Evolutionary conservation across 2,329 filamentous ascomycete species (phyloP), one percentile per base, ranked within the genome.

Genomic region (Paecilomyces dactylethromorphus): DNA sequence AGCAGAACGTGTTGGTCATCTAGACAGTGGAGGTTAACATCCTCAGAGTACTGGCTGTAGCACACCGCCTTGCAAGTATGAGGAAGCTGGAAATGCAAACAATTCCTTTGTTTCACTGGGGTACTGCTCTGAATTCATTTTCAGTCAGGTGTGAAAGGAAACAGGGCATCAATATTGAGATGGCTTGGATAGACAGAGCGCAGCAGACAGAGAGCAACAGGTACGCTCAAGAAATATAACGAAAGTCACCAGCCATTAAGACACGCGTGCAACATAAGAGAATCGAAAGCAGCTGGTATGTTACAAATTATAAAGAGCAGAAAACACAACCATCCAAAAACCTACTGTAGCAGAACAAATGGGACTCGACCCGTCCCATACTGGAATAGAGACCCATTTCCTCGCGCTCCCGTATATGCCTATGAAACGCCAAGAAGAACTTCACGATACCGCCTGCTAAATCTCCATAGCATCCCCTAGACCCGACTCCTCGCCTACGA

Each of bases 401-500:
- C 26, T 56, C 22, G 31, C 54, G 26, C 39, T 26, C 15, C 55
- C 33, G 6, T 29, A 32, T 51, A 31, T 29, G 39, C 63, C 57
- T 55, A 58, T 55, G 54, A 53, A 67, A 68, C 66, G 65, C 66
- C 66, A 21, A 56, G 58, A 49, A 13, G 13, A 21, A 56, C 26
- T n/a, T 50, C 56, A 21, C 57, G 18, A 45, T 45, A 45, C 39
- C 39, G 4, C 39, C n/a, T 33, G 61, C 55, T 63, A 76, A 59
- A 69, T 68, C 60, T 72, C 71, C 72, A 74, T 74, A n/a, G 69
- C 66, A 62, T 74, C 72, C 1, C 65, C 64, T 31, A 66, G 63
- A n/a, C 68, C 66, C 21, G 68, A 65, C 52, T 68, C 67, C 26
- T 68, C 71, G 50, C 74, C 71, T 10, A 79, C 69, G 59, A 84